Base-by-base conservation (phyloP, 352 stramenopile species). In the Bremia lactucae region DNA sequence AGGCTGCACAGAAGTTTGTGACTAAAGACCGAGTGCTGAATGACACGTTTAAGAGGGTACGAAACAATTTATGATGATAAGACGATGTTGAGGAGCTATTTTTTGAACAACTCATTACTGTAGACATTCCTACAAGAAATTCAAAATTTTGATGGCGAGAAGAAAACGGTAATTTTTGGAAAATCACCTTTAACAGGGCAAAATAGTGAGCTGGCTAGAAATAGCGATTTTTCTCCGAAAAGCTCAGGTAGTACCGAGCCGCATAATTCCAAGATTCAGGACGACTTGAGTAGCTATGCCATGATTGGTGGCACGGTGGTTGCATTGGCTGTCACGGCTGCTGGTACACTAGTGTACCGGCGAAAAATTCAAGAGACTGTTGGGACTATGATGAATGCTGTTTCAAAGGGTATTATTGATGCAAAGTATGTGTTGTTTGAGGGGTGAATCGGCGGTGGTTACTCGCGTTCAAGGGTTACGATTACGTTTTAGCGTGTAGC, bases 351-450 rank as follows among this genome's bases (percentile, higher is more conserved):
- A 9, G 59, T 59, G 21, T 83, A 80, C 43, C 71, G 70, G 18
- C 55, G 74, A 35, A 64, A 59, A 19, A 59, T 87, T 25, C 50
- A 68, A 6, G 68, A 82, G 1, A 58, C 55, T 1, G 37, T 78
- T 11, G 58, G 59, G 4, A 53, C 55, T 26, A 62, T 68, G 8
- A 46, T 65, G 15, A 67, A 69, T 7, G 59, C 54, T n/a, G 66
- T 86, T 22, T 78, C 65, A 9, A 82, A 82, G 36, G 56, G 64
- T 0, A 43, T 87, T 18, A 60, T 56, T 0, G 73, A 87, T 36
- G 73, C 71, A 38, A 83, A 83, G 43, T 74, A 71, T 37, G 18
- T 18, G 7, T 10, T 38, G 18, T 41, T 41, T 41, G 20, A 28
- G 10, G 20, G 1, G 1, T 29, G 3, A 7, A 29, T 29, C 7